Conservation (phyloP, 306 rosid species). For the Nissolia schottii region DNA sequence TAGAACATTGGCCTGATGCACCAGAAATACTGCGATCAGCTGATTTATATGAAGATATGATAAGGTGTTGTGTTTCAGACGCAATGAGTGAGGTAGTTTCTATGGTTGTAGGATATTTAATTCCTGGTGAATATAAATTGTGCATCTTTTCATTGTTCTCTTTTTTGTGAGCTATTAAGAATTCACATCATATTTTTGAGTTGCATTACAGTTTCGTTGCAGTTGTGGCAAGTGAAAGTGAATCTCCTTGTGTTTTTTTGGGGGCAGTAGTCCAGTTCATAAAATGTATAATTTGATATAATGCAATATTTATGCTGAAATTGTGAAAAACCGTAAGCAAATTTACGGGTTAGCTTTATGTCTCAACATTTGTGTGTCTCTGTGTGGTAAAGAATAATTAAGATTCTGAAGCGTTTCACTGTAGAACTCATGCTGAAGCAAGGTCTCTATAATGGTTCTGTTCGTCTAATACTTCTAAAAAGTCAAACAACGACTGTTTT, state of each 20-base stretch:
- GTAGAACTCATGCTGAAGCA: background rate
- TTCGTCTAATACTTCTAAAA: slow-evolving; percentile 5
- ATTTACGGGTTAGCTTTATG: slow-evolving; percentile 4
- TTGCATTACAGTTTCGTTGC: slow-evolving; percentile 1
- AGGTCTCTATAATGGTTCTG: background rate
- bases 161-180: background rate
- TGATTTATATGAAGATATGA: slow-evolving; percentile 84
- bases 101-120: slow-evolving; percentile 8
- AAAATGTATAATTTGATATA: background rate
- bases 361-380: background rate
- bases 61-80: slow-evolving; percentile 91
- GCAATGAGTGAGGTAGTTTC: slow-evolving; percentile 97
- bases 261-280: background rate
- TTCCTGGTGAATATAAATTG: background rate
- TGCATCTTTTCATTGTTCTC: slow-evolving; percentile 3
- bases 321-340: background rate
- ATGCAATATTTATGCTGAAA: slow-evolving; percentile 16
- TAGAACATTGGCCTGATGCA: slow-evolving; percentile 98
- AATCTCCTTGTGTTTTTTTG: background rate
- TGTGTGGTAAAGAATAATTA: background rate
- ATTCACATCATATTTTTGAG: background rate
- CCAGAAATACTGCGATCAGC: slow-evolving; percentile 91
- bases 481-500: background rate
- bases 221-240: slow-evolving; percentile 8
- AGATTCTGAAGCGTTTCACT: background rate